Base-by-base conservation (phyloP, 78 protist genomes). In the Dictyostelium brefeldianum region DNA sequence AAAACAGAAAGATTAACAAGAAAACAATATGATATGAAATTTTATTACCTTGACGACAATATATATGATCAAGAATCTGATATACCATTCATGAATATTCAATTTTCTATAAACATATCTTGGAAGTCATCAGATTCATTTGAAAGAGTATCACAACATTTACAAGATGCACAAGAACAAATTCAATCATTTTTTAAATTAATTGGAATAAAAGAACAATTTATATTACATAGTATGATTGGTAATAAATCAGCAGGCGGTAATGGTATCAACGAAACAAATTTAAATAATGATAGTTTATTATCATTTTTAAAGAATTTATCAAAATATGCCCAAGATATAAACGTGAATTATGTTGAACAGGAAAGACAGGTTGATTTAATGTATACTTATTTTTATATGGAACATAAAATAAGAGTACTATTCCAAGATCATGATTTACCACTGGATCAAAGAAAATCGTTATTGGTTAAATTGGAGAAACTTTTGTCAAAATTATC, bases 311-410 rank as follows among this genome's bases (percentile, higher is more conserved):
- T 85, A 4, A 54, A 25, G 12, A 54, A 56, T 7, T 17, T 54
- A 31, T 71, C 92, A 47, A 12, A n/a, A 41, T 27, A 18, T 43
- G 92, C 92, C 27, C 31, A 77, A 59, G 92, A 85, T 41, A 20
- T 11, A 4, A 11, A 57, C 22, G 56, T 59, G 0, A 12, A 27
- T 29, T 29, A 29, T 25, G 17, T 51, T 41, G 81, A 83, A 5
- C 57, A 74, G 22, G 92, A 85, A 7, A 20, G 92, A 62, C 27
- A 47, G 20, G 14, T 85, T 10, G 92, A 85, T 75, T 73, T 85
- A 4, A 85, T 85, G 92, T 74, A 57, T 48, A 85, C 92, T 2
- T 85, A 48, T 65, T 85, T 85, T n/a, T 85, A 54, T 22, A 85
- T 85, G 92, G 92, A 85, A 8, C 92, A 85, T 47, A 27, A 59